Evolutionary conservation across 164 flowering plant genomes (phyloP), one percentile per base, ranked within the genome.

Genomic region (Paratinospora sagittata): DNA sequence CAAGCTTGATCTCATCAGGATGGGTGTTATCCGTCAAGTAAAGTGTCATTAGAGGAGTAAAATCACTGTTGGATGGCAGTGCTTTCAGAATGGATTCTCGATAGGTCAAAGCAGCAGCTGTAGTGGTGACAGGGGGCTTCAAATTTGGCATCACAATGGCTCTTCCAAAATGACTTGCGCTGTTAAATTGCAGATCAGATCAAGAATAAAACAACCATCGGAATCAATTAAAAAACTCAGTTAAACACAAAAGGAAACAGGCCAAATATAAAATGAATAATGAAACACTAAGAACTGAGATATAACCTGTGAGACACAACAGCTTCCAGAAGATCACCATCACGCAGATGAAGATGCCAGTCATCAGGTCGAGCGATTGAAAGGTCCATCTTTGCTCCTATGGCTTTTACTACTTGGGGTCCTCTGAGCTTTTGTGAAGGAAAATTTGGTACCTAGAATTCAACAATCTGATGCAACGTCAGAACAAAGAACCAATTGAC

Each of bases 301-400:
- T 6, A 60, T 30, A 8, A 90, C 99, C 97, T 92, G 79, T 90
- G 96, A 72, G 88, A 69, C 33, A 85, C 86, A 73, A 95, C 97
- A 68, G 90, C 88, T 75, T 85, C 64, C 73, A 95, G 87, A 76
- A 95, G 86, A 30, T 88, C 90, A 62, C 96, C 93, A 67, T 95
- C 97, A 45, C 97, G 97, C 64, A 95, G 93, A 81, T 90, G 99
- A 77, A 95, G 96, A 83, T 92, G 97, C 99, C 99, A 95, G 80
- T 95, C 99, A 82, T 95, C 97, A 63, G 99, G 97, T 47, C 64
- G 82, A 34, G 90, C 84, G 57, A 95, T 26, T 34, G 92, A 77
- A 27, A 95, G 85, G 81, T 95, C 90, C 93, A 89, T 90, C 66
- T 76, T 90, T 66, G 70, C 75, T 57, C 70, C 79, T 47, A 10